Base-by-base conservation (phyloP, 164 flowering plant genomes). In the Liquidambar formosana region DNA sequence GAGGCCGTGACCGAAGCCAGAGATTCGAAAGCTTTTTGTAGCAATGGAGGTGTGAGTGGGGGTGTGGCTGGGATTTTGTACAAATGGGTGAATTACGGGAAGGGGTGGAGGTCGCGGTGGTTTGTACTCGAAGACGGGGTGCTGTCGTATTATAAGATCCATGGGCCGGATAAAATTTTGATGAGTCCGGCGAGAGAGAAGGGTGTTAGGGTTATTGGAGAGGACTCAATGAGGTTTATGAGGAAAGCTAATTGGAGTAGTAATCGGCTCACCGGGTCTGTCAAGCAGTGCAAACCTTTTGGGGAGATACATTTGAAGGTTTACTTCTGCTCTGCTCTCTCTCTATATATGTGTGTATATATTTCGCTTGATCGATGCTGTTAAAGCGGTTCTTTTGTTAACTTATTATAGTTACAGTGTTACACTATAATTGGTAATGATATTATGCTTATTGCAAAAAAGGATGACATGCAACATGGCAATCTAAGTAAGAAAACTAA, bases 221-320 rank as follows among this genome's bases (percentile, higher is more conserved):
- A 86, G 71, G 90, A 88, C 3, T 90, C 94, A 3, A 27, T 86
- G 65, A 78, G 87, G 80, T 85, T 81, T 67, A 81, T 91, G 81
- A 85, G 84, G 82, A 84, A 84, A 70, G 70, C 81, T 25, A 75
- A 52, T 57, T 82, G 84, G 83, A 76, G 69, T 22, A 57, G 63
- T 13, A 68, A 61, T 71, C 78, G 77, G 10, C 15, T 65, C 9
- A 69, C 77, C 43, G 70, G 70, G 11, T 61, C 81, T 19, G 63
- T 64, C 0, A 84, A 77, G 83, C 84, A 71, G 63, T 87, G 97
- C 84, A 92, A 86, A 81, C 93, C 98, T 2, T 84, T 91, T 44
- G 98, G 99, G 46, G 98, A 93, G 80, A 79, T 93, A 22, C 99
- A 95, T 73, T 87, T 95, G 81, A 95, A 93, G 98, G 99, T 94